Evolutionary conservation across 2,329 filamentous ascomycete genomes (phyloP), one percentile per base, ranked within the genome.

Genomic region (Stachybotrys elegans): DNA sequence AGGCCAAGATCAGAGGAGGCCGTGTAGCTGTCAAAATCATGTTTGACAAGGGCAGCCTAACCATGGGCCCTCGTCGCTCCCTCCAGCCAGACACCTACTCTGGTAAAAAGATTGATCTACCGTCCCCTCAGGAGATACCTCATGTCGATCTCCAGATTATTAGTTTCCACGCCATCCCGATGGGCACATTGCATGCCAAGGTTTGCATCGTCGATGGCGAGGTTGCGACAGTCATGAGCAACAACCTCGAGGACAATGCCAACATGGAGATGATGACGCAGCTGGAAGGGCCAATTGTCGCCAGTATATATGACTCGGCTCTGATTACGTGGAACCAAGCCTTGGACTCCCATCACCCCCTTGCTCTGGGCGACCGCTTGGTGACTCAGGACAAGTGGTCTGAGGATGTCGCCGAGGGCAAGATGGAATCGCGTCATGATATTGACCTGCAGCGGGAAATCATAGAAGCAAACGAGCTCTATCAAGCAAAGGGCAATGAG

Each of bases 191-290:
- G 32, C 87, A 91, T 55, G 72, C 81, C 49, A 92, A 92, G 57
- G 89, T 84, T 57, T 86, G 88, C 72, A 69, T 91, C 2, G 79
- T 91, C 2, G 87, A 92, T 59, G 74, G 86, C 6, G 79, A 76
- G 48, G 70, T 84, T n/a, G 86, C 78, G 0, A 68, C 87, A 2
- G 59, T 91, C 2, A 83, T 86, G 63, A 90, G 85, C 66, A 89
- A 89, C 60, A 92, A 91, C 55, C 85, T 91, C 40, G 73, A 81
- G 60, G 81, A 88, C 50, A 91, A 89, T 43, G 83, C 87, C 53
- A 92, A 92, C 51, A 48, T 90, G 44, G 87, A 92, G 61, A 90
- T 92, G 86, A 82, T 88, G 76, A 72, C 78, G 3, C 85, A 88
- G 44, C 59, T 89, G 0, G 85, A 91, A 63, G 87, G 87, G 0